Evolutionary conservation across 1,284 basidiomycete species (phyloP), one percentile per base, ranked within the genome.

Genomic region (Ustilago curta): DNA sequence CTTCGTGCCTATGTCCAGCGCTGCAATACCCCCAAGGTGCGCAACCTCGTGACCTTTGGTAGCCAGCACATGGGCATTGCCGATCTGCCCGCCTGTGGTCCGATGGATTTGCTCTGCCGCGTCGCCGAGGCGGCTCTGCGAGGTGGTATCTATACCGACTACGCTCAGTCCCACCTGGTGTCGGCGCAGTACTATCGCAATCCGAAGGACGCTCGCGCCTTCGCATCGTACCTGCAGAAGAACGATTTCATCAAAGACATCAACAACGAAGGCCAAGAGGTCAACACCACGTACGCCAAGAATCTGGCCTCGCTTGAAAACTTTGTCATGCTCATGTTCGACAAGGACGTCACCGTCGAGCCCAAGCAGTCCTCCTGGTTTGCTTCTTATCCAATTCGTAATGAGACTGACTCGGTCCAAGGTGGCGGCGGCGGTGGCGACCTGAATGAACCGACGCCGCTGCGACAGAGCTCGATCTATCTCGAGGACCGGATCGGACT

Each of bases 181-280:
- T 58, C 94, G 89, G 96, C 96, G 1, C 94, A 97, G 82, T 99
- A 98, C 86, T 98, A 89, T 85, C 90, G 96, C 42, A 95, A 98
- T 85, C 91, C 93, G 5, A 74, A 69, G 21, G 69, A 77, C 31
- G 56, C 64, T 12, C 86, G 86, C n/a, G 89, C 91, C 25, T 87
- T 95, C 49, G 88, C 89, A 7, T 85, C 87, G 9, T 99, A 97
- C 83, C 87, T 93, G 37, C 81, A 86, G 4, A 85, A 88, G 7
- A 95, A 93, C 85, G 80, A 82, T 51, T 88, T 87, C 59, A 47
- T 88, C 42, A 75, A 84, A 18, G 84, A 87, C 70, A 76, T 87
- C 86, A 84, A 84, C 72, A 84, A 84, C 59, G 83, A 84, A 43
- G 70, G 68, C 6, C 29, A 51, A 40, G 59, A 23, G 29, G 70